Conservation (phyloP, 345 rosid species). For the Eucalyptus lansdowneana region DNA sequence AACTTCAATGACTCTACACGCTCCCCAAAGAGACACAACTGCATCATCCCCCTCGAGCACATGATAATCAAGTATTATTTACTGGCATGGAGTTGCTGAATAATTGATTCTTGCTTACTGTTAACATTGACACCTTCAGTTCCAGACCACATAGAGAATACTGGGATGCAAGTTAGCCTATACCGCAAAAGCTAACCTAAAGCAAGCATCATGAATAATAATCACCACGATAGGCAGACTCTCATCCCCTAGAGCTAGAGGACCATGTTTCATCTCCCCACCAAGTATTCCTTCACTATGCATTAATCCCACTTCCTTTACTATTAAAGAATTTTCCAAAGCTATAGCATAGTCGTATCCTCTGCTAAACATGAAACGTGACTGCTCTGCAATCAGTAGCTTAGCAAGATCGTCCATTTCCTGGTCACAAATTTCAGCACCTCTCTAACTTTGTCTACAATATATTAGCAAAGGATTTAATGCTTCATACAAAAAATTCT, state of each 20-base stretch:
- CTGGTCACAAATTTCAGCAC: constrained; percentile 68
- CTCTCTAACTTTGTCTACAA: constrained; percentile 72
- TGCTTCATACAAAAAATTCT: not conserved
- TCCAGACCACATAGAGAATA: not conserved
- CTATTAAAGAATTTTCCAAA: constrained; percentile 87
- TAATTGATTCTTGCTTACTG: constrained; percentile 93
- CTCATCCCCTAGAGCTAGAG: constrained; percentile 88
- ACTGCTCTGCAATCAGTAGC: constrained; percentile 61
- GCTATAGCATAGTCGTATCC: constrained; percentile 96
- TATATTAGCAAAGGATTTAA: not conserved
- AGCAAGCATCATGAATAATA: constrained; percentile 76
- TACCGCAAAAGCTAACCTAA: constrained; percentile 31
- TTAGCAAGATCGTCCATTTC: constrained; percentile 86
- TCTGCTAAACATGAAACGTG: constrained; percentile 85
- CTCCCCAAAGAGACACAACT: constrained; percentile 55
- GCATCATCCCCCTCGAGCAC: constrained; percentile 76
- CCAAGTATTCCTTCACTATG: constrained; percentile 95
- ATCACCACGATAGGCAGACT: constrained; percentile 76
- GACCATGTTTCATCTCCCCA: constrained; percentile 99
- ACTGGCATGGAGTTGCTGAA: constrained; percentile 93
- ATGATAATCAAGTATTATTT: constrained; percentile 80
- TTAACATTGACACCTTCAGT: not conserved
- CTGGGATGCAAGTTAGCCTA: not conserved
- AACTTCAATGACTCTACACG: constrained; percentile 34
- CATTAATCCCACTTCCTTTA: constrained; percentile 90